Conservation (phyloP, 2,329 filamentous ascomycete genomes). For the Endoconidiophora laricicola region DNA sequence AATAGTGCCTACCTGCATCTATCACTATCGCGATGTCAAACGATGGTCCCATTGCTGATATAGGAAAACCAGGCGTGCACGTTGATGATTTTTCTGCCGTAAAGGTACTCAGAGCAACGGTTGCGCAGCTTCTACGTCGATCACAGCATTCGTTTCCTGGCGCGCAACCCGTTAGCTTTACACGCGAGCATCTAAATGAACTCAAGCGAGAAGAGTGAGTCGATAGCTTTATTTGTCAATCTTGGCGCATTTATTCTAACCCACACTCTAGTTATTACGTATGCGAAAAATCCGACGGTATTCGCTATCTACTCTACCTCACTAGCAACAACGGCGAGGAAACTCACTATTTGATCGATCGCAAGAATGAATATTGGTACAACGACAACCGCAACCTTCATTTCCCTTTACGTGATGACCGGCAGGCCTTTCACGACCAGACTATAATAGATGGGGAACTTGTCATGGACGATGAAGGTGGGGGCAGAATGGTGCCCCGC, state of each 20-base stretch:
- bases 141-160: constrained; percentile 59
- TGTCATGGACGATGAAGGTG: constrained; percentile 61
- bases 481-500: constrained; percentile 52
- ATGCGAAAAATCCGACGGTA: constrained; percentile 95
- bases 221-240: neutral
- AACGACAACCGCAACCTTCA: constrained; percentile 55
- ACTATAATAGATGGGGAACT: constrained; percentile 89
- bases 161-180: constrained; percentile 89
- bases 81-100: constrained; percentile 19
- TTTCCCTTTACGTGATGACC: constrained; percentile 56
- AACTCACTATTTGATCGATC: constrained; percentile 84
- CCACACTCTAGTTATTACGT: constrained; percentile 58
- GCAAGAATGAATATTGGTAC: constrained; percentile 93
- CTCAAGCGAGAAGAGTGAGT: constrained; percentile 58
- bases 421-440: constrained; percentile 52
- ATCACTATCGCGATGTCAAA: too few species aligned
- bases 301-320: constrained; percentile 87
- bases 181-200: constrained; percentile 65
- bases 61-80: too few species aligned
- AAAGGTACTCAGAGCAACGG: constrained; percentile 48
- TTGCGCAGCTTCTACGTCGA: constrained; percentile 59
- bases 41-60: too few species aligned
- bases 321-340: constrained; percentile 47
- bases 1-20: too few species aligned
- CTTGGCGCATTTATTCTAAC: constrained; percentile 7